These are phyloP conservation scores for Globisporangium nodosum DNA, from an alignment of 352 stramenopile genomes.

Conservation along the genomic window DNA sequence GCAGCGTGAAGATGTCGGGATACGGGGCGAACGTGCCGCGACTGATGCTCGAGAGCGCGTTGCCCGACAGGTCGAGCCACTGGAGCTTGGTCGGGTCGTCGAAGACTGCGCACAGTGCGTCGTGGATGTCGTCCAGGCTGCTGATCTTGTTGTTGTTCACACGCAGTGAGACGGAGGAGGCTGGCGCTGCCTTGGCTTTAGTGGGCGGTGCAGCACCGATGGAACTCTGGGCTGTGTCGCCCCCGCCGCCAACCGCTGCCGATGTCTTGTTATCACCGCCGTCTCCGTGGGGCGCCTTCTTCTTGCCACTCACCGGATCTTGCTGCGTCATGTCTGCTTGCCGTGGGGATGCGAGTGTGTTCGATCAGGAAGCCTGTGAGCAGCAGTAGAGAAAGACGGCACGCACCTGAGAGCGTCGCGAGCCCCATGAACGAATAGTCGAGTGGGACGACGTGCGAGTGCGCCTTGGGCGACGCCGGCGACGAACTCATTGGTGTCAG, in stretches of 20 bases:
- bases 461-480: constrained; percentile 1
- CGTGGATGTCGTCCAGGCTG: constrained; percentile 42
- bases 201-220: background rate
- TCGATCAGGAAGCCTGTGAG: background rate
- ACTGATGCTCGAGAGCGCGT: constrained; percentile 31
- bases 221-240: background rate
- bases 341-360: no score
- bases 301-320: constrained; percentile 49
- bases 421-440: constrained; percentile 78
- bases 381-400: background rate
- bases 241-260: background rate
- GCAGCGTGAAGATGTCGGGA: constrained; percentile 50
- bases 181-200: background rate
- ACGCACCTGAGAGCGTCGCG: constrained; percentile 34
- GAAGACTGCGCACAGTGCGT: constrained; percentile 44
- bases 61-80: constrained; percentile 65
- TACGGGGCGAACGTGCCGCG: constrained; percentile 37
- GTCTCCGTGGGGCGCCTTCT: constrained; percentile 9
- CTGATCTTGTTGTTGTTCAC: constrained; percentile 68
- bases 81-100: constrained; percentile 39
- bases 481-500: background rate
- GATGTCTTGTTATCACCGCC: background rate
- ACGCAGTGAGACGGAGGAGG: constrained; percentile 32
- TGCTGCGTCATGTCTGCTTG: constrained; percentile 50
- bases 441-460: constrained; percentile 21